Conservation (phyloP, 805 yeast species). For the Lipomyces lipofer region DNA sequence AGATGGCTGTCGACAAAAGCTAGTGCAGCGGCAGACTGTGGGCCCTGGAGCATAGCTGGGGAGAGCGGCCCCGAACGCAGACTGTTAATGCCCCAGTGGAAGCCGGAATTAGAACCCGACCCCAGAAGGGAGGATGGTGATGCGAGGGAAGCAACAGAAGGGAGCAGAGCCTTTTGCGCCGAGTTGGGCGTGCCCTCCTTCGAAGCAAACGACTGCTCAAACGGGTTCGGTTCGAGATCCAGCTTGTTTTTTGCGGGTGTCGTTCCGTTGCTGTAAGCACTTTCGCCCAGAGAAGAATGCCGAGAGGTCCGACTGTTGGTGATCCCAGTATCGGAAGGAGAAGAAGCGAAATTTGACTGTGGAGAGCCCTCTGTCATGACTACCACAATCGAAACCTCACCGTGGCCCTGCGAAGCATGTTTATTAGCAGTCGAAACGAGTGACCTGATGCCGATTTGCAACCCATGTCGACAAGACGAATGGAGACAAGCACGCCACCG, state of each 20-base stretch:
- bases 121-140: conserved; percentile 30
- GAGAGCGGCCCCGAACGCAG: conserved; percentile 42
- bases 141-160: conserved; percentile 32
- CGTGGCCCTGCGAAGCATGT: background rate
- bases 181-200: conserved; percentile 38
- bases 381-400: background rate
- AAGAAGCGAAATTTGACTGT: background rate
- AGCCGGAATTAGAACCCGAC: conserved; percentile 16
- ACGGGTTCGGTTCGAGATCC: conserved; percentile 90
- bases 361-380: conserved; percentile 2
- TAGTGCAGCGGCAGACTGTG: conserved; percentile 30
- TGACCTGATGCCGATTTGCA: background rate
- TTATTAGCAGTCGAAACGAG: background rate
- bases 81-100: conserved; percentile 29
- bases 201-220: conserved; percentile 89
- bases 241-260: conserved; percentile 40
- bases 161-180: conserved; percentile 27
- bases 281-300: background rate
- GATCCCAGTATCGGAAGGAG: background rate
- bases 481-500: background rate
- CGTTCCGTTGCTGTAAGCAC: background rate
- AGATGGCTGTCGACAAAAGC: conserved; percentile 31
- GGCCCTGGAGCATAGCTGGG: conserved; percentile 43
- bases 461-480: background rate
- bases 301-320: background rate